A percentile compares a stretch with the other conserved stretches of the same genome.
Evolutionary conservation across 2,329 filamentous ascomycete species (phyloP).

Genomic region (Furcasterigmium sp.): DNA sequence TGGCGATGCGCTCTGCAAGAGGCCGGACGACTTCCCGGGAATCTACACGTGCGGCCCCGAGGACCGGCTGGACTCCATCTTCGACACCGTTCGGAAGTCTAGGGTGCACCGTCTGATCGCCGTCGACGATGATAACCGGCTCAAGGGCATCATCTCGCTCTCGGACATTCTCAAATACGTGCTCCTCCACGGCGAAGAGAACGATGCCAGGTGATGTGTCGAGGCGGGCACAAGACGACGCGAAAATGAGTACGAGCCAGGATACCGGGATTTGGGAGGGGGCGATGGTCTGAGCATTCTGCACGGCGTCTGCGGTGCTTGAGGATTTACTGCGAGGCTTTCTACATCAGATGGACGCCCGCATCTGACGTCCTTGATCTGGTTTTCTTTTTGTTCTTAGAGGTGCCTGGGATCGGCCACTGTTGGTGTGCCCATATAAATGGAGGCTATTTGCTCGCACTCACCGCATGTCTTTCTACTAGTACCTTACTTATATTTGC

Average conservation of each 20-base stretch:
- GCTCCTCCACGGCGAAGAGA: conserved; percentile 70
- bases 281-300: conserved; percentile 18
- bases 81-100: conserved; percentile 93
- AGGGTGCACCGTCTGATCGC: conserved; percentile 90
- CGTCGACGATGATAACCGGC: conserved; percentile 80
- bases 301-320: conserved; percentile 20
- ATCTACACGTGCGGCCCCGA: conserved; percentile 94
- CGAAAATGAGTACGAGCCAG: too few species aligned
- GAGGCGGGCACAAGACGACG: background rate
- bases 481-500: too few species aligned
- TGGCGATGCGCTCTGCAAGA: conserved; percentile 81
- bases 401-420: conserved; percentile 2
- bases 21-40: conserved; percentile 86
- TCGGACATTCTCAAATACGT: conserved; percentile 97
- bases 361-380: conserved; percentile 4
- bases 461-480: too few species aligned
- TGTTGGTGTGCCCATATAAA: background rate
- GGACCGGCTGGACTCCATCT: conserved; percentile 90
- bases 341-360: conserved; percentile 9
- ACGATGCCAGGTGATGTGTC: conserved; percentile 18
- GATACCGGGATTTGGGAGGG: conserved; percentile 7
- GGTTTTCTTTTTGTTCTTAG: conserved; percentile 11
- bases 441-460: background rate
- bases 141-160: conserved; percentile 85
- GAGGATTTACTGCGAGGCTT: conserved; percentile 15